Evolutionary conservation across 2,329 filamentous ascomycete species (phyloP).

Genomic region (Trichoderma sp.): DNA sequence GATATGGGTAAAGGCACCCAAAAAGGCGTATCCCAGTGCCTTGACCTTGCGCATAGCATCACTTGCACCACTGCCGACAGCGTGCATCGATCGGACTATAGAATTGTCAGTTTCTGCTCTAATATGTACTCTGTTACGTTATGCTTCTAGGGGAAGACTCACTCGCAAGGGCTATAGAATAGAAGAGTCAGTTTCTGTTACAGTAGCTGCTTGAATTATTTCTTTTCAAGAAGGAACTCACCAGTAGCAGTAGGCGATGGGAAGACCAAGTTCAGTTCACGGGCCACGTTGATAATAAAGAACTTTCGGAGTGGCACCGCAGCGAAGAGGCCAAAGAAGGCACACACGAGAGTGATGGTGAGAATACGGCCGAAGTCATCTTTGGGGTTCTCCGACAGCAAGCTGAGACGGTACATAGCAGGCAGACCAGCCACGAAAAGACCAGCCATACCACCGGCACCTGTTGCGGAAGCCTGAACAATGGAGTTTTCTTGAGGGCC

Average conservation of each 20-base stretch:
- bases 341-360: slow-evolving; percentile 59
- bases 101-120: slow-evolving; percentile 30
- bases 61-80: slow-evolving; percentile 47
- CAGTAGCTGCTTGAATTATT: background rate
- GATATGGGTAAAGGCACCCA: slow-evolving; percentile 48
- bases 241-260: slow-evolving; percentile 55
- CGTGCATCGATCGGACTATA: slow-evolving; percentile 62
- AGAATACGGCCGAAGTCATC: slow-evolving; percentile 57
- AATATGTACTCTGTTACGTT: background rate
- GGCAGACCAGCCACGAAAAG: slow-evolving; percentile 60
- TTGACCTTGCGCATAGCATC: slow-evolving; percentile 57
- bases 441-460: slow-evolving; percentile 55
- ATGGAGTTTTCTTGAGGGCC: slow-evolving; percentile 63
- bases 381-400: slow-evolving; percentile 48
- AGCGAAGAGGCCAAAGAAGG: slow-evolving; percentile 64
- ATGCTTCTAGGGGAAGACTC: background rate
- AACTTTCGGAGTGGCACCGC: slow-evolving; percentile 63
- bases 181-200: background rate
- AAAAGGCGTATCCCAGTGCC: slow-evolving; percentile 51
- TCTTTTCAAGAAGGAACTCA: background rate
- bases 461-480: slow-evolving; percentile 57
- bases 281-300: slow-evolving; percentile 64
- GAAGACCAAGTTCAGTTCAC: slow-evolving; percentile 59
- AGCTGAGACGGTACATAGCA: slow-evolving; percentile 55
- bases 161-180: background rate